Evolutionary conservation across 208 protist genomes (phyloP).

Genomic region (Balamuthia mandrillaris): DNA sequence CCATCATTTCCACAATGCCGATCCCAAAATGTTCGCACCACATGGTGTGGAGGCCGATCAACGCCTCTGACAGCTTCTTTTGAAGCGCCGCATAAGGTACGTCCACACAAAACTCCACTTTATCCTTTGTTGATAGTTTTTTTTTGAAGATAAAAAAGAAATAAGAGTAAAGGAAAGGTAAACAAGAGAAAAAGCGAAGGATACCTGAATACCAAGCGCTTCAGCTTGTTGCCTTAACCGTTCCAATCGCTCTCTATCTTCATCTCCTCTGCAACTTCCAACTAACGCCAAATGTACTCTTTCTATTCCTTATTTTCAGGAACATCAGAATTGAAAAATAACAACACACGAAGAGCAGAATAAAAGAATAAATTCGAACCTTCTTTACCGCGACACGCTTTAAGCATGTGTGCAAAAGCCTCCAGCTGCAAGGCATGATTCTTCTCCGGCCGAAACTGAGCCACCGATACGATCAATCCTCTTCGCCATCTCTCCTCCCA

Average conservation of each 20-base stretch:
- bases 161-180: too few species aligned
- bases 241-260: background rate
- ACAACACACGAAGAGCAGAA: conserved; percentile 13
- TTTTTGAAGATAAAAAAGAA: background rate
- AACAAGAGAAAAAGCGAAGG: too few species aligned
- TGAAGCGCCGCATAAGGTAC: background rate
- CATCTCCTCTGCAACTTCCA: background rate
- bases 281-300: background rate
- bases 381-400: background rate
- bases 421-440: conserved; percentile 90
- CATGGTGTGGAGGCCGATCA: conserved; percentile 96
- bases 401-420: conserved; percentile 70
- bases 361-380: background rate
- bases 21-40: conserved; percentile 98
- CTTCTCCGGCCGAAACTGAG: conserved; percentile 91
- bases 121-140: background rate
- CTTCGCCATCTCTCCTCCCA: too few species aligned
- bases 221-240: too few species aligned
- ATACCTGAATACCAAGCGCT: too few species aligned
- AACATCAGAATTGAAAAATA: too few species aligned
- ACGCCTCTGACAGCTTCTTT: conserved; percentile 48
- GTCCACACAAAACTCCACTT: background rate
- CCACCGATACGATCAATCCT: too few species aligned
- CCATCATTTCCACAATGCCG: conserved; percentile 94
- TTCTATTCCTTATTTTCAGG: background rate